Base-by-base conservation (phyloP, 352 stramenopile genomes). In the Phytophthora fragariaefolia region DNA sequence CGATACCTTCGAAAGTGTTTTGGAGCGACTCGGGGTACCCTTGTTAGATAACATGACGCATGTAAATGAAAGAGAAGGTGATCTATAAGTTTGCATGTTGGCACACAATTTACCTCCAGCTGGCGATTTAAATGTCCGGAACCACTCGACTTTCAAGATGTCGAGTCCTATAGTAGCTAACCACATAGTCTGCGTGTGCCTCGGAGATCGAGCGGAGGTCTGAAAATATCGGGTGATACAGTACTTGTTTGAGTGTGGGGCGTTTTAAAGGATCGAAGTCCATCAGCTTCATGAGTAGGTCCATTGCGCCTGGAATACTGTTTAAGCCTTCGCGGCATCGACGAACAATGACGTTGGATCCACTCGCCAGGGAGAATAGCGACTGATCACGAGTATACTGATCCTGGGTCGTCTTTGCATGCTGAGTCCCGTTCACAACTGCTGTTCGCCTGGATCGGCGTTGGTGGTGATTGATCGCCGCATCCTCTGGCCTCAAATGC, bases 181-280 rank as follows among this genome's bases (percentile, higher is more conserved):
- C 66, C n/a, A 83, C 74, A 63, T 82, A 89, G 57, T 92, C 82
- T 23, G 74, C 67, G 10, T 18, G 42, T 36, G 7, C 24, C n/a
- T 43, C 34, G 6, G 59, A 40, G 46, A 43, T 18, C 15, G 45
- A 53, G 12, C 58, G 76, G n/a, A 90, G 66, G 8, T 58, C 59
- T 40, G 71, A 70, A 70, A 96, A 94, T 8, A 93, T 54, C 2
- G 80, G 70, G 30, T 91, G 67, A 32, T 75, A 73, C 53, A 96
- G 64, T 46, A 90, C 77, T 40, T 79, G 69, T 50, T 90, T 92
- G 55, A 94, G 75, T 8, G 78, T 93, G 22, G 85, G 87, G 13
- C 87, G 80, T 36, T 81, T 55, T 1, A 54, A 64, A 7, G 87
- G 84, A 52, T 92, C 56, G 57, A 94, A 95, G 7, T 82, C 55